Percentiles rank a stretch among this genome's conserved stretches.
Evolutionary conservation across 1,284 basidiomycete genomes (phyloP).

Genomic region (Cutaneotrichosporon sp.): DNA sequence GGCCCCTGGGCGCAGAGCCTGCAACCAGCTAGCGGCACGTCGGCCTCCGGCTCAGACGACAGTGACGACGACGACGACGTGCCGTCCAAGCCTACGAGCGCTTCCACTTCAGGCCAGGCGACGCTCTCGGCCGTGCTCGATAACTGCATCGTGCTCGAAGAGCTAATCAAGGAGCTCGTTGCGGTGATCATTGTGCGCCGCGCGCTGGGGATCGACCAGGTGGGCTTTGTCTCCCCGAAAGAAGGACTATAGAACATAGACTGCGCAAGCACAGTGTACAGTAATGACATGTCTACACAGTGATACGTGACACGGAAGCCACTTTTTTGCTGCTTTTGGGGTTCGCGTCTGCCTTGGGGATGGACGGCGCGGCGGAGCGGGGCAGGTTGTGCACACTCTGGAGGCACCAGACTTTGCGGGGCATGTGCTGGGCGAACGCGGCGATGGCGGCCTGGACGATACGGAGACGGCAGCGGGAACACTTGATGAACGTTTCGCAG

Average conservation of each 20-base stretch:
- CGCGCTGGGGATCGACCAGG: conserved; percentile 74
- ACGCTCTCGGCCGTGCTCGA: conserved; percentile 82
- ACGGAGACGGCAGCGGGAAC: no score
- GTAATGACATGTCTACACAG: no score
- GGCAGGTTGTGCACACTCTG: no score
- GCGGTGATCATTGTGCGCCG: conserved; percentile 80
- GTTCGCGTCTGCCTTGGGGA: no score
- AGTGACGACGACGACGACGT: not conserved
- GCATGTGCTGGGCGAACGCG: no score
- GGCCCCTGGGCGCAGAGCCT: not conserved
- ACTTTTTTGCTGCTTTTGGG: no score
- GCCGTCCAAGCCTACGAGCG: not conserved
- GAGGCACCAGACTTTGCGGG: no score
- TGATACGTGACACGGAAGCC: no score
- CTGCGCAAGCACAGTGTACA: no score
- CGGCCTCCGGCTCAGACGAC: conserved; percentile 10
- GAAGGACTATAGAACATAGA: not conserved
- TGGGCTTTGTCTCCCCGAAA: conserved; percentile 24
- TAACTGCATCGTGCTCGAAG: conserved; percentile 91
- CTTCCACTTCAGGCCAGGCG: conserved; percentile 45
- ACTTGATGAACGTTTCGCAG: no score
- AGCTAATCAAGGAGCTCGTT: conserved; percentile 87
- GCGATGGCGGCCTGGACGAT: no score
- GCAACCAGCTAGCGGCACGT: not conserved
- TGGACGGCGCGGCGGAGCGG: no score